phyloP scores from a whole-genome alignment of 129 eudicot species.

The Flaveria brownii region DNA sequence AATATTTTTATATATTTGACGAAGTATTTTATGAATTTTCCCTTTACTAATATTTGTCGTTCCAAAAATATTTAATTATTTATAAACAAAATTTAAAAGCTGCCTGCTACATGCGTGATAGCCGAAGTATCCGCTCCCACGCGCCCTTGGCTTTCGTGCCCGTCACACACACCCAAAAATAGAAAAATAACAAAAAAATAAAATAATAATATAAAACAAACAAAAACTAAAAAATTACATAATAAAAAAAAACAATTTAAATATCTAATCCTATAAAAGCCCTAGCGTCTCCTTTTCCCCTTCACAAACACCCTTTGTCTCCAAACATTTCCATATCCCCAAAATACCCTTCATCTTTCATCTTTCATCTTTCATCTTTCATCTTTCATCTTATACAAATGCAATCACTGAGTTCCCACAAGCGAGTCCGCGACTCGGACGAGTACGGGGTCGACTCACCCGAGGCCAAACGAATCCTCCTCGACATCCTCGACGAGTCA shows the following conservation, averaged over 20 bases:
- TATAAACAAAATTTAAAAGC: slow-evolving; percentile 15
- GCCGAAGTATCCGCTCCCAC: slow-evolving; percentile 46
- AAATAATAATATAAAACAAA: background rate
- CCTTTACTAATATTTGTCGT: no score
- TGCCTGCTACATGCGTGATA: slow-evolving; percentile 41
- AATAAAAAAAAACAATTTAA: background rate
- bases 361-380: background rate
- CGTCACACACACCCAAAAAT: background rate
- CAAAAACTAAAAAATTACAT: background rate
- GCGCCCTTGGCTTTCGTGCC: slow-evolving; percentile 39
- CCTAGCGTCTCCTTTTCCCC: slow-evolving; percentile 35
- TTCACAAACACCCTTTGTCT: slow-evolving; percentile 42
- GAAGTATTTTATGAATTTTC: no score
- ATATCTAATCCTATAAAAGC: slow-evolving; percentile 30
- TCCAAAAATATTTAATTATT: background rate
- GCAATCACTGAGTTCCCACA: slow-evolving; percentile 44
- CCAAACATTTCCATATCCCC: slow-evolving; percentile 6
- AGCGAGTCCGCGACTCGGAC: slow-evolving; percentile 52
- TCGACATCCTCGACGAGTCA: slow-evolving; percentile 57
- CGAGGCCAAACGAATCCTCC: slow-evolving; percentile 52
- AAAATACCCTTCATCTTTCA: slow-evolving; percentile 20
- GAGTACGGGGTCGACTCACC: slow-evolving; percentile 40
- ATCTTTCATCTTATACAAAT: slow-evolving; percentile 11
- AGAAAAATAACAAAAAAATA: background rate
- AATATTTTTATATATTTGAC: no score